phyloP scores from a whole-genome alignment of 345 rosid species.

The Murraya paniculata region DNA sequence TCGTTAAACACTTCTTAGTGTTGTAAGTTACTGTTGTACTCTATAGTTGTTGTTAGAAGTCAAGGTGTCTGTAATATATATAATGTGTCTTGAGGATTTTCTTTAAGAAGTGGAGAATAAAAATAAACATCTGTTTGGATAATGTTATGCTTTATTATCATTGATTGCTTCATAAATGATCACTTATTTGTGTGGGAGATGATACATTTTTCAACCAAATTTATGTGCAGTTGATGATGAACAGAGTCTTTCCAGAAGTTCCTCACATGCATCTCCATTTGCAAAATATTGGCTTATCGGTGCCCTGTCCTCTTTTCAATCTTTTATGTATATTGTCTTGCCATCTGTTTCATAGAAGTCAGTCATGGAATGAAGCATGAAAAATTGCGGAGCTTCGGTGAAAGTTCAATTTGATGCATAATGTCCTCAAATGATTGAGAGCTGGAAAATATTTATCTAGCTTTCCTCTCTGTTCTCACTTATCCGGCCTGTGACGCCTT shows the following conservation, averaged over 20 bases:
- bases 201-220: not conserved
- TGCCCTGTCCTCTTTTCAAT: not conserved
- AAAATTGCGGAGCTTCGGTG: no score
- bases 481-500: not conserved
- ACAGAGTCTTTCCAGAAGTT: not conserved
- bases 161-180: not conserved
- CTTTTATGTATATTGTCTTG: no score
- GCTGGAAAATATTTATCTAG: no score
- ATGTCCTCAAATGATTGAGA: not conserved
- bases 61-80: not conserved
- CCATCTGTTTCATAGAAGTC: not conserved
- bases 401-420: not conserved
- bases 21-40: not conserved
- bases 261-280: not conserved
- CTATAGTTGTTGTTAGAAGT: not conserved
- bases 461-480: not conserved
- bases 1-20: slow-evolving; percentile 16
- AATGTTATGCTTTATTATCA: not conserved
- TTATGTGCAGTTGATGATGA: not conserved
- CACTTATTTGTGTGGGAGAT: not conserved
- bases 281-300: not conserved
- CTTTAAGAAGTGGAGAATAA: not conserved
- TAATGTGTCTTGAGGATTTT: slow-evolving; percentile 2
- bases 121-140: slow-evolving; percentile 2
- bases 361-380: not conserved